Evolutionary conservation across 1,284 basidiomycete species (phyloP), one percentile per base, ranked within the genome.

Genomic region (Chalciporus sp.): DNA sequence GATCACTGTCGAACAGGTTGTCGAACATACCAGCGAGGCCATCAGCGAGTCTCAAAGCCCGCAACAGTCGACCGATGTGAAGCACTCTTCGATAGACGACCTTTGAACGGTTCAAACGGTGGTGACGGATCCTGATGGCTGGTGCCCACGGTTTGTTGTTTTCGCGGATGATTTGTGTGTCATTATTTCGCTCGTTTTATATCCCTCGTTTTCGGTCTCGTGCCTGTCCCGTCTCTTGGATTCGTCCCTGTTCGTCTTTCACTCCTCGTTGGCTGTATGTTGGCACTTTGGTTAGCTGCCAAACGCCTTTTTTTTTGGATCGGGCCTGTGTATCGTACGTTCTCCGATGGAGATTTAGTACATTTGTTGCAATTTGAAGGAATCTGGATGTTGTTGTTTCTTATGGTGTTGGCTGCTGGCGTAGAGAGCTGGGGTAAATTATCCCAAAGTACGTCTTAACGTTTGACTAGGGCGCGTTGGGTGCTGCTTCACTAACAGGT

Each of bases 1-100:
- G 52, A 64, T 69, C 14, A 68, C 57, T 6, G 56, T 69, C 0
- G 60, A 70, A 33, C 70, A 68, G 43, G 72, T 61, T 10, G 51
- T 68, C 16, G 59, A 72, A 16, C 55, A 65, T 35, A 62, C 53
- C 7, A 20, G 17, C 40, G 20, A 46, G 3, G 31, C n/a, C 31
- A 16, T 39, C 40, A 50, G 23, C 6, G 23, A 6, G 23, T 23
- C 23, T 2, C 23, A 2, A 23, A 23, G 6, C 23, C 23, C 47
- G 19, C 43, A 12, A 11, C 4, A 42, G 31, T 58, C 50, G 11
- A 31, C 48, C 16, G 44, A 33, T 23, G 55, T 50, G 26, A 17
- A 37, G 35, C 35, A 9, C n/a, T 0, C n/a, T 17, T 17, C 8
- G 35, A 17, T 8, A 1, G 35, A 37, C n/a, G 35, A 17, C n/a